Conservation (phyloP, 1,139 yeast genomes). For the Protomyces gravidus region DNA sequence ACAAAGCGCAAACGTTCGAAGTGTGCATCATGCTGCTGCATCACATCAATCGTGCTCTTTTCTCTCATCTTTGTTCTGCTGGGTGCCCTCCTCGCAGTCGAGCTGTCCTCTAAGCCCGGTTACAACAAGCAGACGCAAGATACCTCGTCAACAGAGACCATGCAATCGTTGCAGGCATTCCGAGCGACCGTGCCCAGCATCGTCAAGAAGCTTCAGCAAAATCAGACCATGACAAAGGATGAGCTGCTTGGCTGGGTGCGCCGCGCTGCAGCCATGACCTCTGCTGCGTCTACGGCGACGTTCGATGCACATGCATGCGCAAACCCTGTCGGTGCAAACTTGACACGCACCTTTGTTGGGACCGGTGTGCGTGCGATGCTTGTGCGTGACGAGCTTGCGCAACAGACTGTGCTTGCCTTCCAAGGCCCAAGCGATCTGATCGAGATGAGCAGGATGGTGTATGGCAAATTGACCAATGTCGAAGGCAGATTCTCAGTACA, state of each 20-base stretch:
- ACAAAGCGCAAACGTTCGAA: not conserved
- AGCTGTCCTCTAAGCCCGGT: conserved; percentile 12
- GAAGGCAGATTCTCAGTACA: conserved; percentile 4
- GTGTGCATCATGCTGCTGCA: conserved; percentile 4
- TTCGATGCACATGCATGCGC: conserved; percentile 5
- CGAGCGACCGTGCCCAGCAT: conserved; percentile 1
- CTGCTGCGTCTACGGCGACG: conserved; percentile 13
- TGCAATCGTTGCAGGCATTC: conserved; percentile 5
- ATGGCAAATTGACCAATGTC: not conserved
- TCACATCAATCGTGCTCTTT: not conserved
- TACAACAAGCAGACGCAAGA: conserved; percentile 14
- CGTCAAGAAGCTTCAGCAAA: not conserved
- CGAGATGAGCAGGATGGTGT: conserved; percentile 1
- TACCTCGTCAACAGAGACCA: conserved; percentile 2
- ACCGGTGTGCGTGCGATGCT: conserved; percentile 4
- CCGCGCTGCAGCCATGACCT: conserved; percentile 8
- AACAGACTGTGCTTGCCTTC: conserved; percentile 13
- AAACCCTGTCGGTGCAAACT: conserved; percentile 15
- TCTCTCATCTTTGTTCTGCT: not conserved
- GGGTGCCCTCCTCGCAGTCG: not conserved
- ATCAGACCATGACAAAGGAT: conserved; percentile 6
- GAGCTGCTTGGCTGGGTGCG: conserved; percentile 12
- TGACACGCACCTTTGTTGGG: conserved; percentile 1
- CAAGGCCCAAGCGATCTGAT: conserved; percentile 1
- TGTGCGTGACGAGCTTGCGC: conserved; percentile 13